Conservation (phyloP, 2,329 filamentous ascomycete genomes). For the Paraphaeosphaeria sporulosa region DNA sequence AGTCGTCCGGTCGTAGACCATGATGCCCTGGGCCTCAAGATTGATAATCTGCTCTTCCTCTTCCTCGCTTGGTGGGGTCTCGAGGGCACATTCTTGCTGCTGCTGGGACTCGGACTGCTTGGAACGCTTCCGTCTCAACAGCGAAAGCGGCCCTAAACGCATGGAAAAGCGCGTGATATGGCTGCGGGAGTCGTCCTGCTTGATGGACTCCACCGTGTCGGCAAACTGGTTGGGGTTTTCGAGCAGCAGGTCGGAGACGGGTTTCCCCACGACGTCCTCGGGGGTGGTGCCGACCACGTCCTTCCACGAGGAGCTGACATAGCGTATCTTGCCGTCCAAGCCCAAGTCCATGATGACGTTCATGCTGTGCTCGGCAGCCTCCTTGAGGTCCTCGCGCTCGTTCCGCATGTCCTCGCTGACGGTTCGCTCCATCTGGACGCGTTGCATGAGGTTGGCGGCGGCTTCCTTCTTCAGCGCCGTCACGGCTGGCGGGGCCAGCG, state of each 20-base stretch:
- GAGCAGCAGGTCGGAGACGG: slow-evolving; percentile 81
- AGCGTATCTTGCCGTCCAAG: slow-evolving; percentile 87
- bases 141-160: slow-evolving; percentile 45
- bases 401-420: slow-evolving; percentile 90
- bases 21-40: slow-evolving; percentile 95
- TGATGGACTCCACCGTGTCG: slow-evolving; percentile 84
- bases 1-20: slow-evolving; percentile 91
- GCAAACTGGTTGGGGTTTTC: slow-evolving; percentile 82
- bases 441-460: slow-evolving; percentile 31
- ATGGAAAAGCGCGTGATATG: slow-evolving; percentile 67
- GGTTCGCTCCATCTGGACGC: slow-evolving; percentile 64
- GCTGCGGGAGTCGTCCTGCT: slow-evolving; percentile 88
- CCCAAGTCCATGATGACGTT: slow-evolving; percentile 96
- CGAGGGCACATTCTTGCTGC: slow-evolving; percentile 33
- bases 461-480: slow-evolving; percentile 53
- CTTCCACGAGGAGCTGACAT: slow-evolving; percentile 95
- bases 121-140: slow-evolving; percentile 41
- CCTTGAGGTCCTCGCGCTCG: slow-evolving; percentile 90
- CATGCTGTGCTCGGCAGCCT: slow-evolving; percentile 93
- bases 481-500: slow-evolving; percentile 54
- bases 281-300: slow-evolving; percentile 86
- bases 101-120: slow-evolving; percentile 36
- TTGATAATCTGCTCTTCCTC: slow-evolving; percentile 68
- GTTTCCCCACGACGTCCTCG: slow-evolving; percentile 75
- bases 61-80: slow-evolving; percentile 39